Percentiles rank a stretch among this genome's conserved stretches.
These are phyloP conservation scores for Pleurotus pulmonarius DNA, from an alignment of 768 basidiomycete genomes.

Conservation along the genomic window DNA sequence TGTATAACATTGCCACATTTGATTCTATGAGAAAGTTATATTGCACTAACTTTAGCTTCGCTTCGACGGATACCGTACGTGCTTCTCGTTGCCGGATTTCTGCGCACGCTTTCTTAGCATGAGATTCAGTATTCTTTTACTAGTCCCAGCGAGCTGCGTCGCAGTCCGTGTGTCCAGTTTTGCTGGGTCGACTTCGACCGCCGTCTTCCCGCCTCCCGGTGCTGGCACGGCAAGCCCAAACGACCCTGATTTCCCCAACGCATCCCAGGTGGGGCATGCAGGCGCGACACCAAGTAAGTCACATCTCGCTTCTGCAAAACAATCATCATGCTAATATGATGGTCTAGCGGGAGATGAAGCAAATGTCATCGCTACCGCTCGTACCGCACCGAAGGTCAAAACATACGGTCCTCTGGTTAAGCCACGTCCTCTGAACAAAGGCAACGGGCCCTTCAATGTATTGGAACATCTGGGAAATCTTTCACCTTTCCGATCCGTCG, in stretches of 20 bases:
- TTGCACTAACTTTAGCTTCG: too few relatives aligned
- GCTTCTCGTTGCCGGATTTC: too few relatives aligned
- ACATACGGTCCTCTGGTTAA: conserved; percentile 38
- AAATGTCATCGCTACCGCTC: conserved; percentile 37
- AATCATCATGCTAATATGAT: not conserved
- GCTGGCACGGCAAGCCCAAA: conserved; percentile 29
- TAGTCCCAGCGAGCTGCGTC: not conserved
- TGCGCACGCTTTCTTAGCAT: not conserved
- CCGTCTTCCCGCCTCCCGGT: conserved; percentile 37
- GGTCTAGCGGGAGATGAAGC: conserved; percentile 39
- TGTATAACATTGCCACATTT: too few relatives aligned
- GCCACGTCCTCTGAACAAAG: conserved; percentile 29
- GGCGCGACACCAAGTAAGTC: conserved; percentile 46
- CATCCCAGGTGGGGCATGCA: conserved; percentile 37
- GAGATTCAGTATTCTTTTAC: not conserved
- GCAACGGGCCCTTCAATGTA: conserved; percentile 36
- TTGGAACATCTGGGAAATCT: conserved; percentile 45
- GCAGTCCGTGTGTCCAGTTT: conserved; percentile 29
- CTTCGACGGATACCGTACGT: too few relatives aligned
- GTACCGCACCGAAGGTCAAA: conserved; percentile 30
- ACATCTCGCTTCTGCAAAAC: not conserved
- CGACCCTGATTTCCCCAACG: conserved; percentile 36
- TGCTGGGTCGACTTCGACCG: conserved; percentile 38
- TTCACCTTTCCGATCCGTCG: conserved; percentile 47
- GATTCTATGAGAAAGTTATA: too few relatives aligned